Evolutionary conservation across 805 yeast genomes (phyloP).

Genomic region (Candida qinlingensis): DNA sequence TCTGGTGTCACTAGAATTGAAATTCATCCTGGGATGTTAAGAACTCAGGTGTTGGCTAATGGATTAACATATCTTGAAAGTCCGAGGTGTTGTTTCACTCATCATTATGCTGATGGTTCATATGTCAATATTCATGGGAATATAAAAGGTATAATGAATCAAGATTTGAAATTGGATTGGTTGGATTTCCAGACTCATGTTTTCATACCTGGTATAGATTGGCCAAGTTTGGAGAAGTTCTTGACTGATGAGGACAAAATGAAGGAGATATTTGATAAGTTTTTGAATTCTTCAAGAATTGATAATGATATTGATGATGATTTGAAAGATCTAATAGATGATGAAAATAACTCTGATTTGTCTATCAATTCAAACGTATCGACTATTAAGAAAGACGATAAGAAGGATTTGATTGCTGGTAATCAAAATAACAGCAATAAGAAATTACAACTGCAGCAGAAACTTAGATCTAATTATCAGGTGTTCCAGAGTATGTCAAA

Average conservation of each 20-base stretch:
- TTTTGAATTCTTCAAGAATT: not conserved
- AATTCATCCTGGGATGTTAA: constrained; percentile 40
- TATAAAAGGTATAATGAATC: constrained; percentile 55
- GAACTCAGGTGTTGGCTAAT: constrained; percentile 48
- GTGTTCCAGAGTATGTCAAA: constrained; percentile 46
- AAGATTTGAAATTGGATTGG: constrained; percentile 65
- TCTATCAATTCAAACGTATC: not conserved
- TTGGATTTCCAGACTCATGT: constrained; percentile 52
- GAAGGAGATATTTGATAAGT: constrained; percentile 12
- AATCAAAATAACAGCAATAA: not conserved
- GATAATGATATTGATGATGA: not conserved
- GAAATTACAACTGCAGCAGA: constrained; percentile 21
- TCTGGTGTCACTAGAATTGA: constrained; percentile 50
- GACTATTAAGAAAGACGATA: constrained; percentile 5
- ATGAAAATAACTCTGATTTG: not conserved
- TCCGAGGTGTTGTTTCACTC: constrained; percentile 41
- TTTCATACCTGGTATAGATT: constrained; percentile 40
- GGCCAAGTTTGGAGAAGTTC: constrained; percentile 40
- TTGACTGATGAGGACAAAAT: constrained; percentile 26
- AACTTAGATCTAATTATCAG: constrained; percentile 33
- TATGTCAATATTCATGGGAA: constrained; percentile 57
- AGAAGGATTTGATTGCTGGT: not conserved
- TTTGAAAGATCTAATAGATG: not conserved
- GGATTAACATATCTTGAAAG: constrained; percentile 52
- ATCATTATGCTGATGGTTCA: constrained; percentile 66